Evolutionary conservation across 2,329 filamentous ascomycete species (phyloP).

Genomic region (Aureobasidium uvarum): DNA sequence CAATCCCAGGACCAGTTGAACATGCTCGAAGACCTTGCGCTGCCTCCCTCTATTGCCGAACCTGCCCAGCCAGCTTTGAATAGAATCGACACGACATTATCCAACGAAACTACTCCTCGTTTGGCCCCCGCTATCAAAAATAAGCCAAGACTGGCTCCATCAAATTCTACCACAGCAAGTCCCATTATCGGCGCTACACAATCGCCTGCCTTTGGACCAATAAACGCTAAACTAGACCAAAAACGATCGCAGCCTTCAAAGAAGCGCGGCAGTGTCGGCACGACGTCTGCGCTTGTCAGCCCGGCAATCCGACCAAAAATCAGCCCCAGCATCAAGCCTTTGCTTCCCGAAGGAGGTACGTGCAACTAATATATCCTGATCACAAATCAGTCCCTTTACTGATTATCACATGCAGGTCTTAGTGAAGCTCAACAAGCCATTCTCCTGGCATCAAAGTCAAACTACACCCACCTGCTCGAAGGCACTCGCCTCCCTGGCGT

Average conservation of each 20-base stretch:
- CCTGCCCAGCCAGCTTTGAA: constrained; percentile 39
- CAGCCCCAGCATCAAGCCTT: constrained; percentile 89
- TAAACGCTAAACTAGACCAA: constrained; percentile 39
- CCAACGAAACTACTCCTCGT: constrained; percentile 56
- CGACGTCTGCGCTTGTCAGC: constrained; percentile 70
- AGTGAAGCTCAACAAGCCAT: constrained; percentile 63
- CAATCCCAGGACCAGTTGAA: constrained; percentile 33
- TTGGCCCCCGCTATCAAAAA: constrained; percentile 58
- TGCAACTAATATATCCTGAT: constrained; percentile 27
- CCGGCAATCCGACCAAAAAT: constrained; percentile 86
- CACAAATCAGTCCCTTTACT: not conserved
- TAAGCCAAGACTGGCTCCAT: constrained; percentile 58
- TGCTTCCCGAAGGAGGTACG: constrained; percentile 70
- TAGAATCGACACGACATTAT: constrained; percentile 39
- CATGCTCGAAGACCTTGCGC: constrained; percentile 60
- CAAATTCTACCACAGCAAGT: constrained; percentile 49
- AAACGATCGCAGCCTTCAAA: constrained; percentile 52
- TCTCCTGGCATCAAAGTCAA: constrained; percentile 88
- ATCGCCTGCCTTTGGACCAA: constrained; percentile 47
- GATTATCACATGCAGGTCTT: constrained; percentile 23
- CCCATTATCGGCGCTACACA: constrained; percentile 54
- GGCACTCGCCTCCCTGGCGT: constrained; percentile 80
- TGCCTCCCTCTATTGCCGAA: constrained; percentile 71
- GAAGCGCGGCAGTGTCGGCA: constrained; percentile 62
- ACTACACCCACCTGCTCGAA: constrained; percentile 96